A percentile compares a stretch with the other conserved stretches of the same genome.
Conservation (phyloP, 352 stramenopile species). For the Aphanomyces cochlioides region DNA sequence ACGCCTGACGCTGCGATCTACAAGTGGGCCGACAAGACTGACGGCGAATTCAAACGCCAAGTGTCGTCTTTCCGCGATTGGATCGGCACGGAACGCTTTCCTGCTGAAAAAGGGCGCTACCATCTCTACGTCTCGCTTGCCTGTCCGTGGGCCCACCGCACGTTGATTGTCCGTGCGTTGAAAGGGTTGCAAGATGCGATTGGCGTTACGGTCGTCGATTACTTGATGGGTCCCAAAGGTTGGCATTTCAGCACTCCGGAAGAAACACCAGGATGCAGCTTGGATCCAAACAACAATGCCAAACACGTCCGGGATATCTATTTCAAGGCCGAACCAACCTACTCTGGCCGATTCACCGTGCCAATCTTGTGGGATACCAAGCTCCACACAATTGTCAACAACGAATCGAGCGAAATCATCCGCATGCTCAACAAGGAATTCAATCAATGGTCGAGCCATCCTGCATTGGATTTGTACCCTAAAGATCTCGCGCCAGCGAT, state of each 20-base stretch:
- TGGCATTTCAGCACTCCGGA: constrained; percentile 78
- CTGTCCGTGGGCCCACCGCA: constrained; percentile 87
- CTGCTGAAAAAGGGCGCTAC: constrained; percentile 55
- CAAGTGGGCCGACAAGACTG: neutral
- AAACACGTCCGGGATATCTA: constrained; percentile 87
- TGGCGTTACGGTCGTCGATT: constrained; percentile 88
- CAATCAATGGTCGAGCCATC: constrained; percentile 65
- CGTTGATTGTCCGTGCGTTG: constrained; percentile 82
- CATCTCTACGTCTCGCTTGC: constrained; percentile 96
- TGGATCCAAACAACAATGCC: constrained; percentile 60
- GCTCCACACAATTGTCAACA: constrained; percentile 91
- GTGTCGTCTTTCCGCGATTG: constrained; percentile 29
- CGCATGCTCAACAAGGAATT: constrained; percentile 94
- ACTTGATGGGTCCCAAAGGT: constrained; percentile 75
- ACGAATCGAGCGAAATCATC: constrained; percentile 94
- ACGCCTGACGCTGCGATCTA: neutral
- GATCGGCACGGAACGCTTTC: constrained; percentile 24
- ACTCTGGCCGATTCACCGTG: constrained; percentile 87
- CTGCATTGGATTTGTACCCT: constrained; percentile 85
- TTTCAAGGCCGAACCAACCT: constrained; percentile 50
- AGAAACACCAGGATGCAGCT: constrained; percentile 39
- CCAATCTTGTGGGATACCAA: constrained; percentile 94
- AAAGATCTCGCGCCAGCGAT: constrained; percentile 68
- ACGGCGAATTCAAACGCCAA: constrained; percentile 29
- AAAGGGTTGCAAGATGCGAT: constrained; percentile 96